phyloP scores from a whole-genome alignment of 306 rosid species.

The Fragaria nilgerrensis region DNA sequence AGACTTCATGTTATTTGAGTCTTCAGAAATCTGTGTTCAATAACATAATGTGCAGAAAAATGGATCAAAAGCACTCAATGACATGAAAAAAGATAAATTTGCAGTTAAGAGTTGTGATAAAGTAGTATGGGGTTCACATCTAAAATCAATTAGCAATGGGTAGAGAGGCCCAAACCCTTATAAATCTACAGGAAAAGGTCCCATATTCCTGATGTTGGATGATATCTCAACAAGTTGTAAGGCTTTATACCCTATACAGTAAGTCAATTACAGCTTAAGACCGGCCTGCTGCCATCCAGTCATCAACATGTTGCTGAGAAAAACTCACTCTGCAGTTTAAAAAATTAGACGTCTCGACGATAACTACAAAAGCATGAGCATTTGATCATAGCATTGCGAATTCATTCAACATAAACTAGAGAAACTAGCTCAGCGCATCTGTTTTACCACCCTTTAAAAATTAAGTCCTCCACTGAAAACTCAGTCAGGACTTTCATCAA shows the following conservation, averaged over 20 bases:
- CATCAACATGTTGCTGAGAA: background rate
- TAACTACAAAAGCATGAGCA: background rate
- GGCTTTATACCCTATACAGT: background rate
- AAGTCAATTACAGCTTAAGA: background rate
- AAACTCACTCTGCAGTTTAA: background rate
- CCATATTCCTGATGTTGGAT: no score
- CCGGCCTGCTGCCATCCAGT: background rate
- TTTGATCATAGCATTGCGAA: background rate
- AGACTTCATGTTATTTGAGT: background rate
- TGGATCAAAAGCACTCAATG: background rate
- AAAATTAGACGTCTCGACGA: background rate
- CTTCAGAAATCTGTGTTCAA: constrained; percentile 4
- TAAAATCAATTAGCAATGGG: no score
- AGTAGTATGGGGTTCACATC: no score
- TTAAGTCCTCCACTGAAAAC: background rate
- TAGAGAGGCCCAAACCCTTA: no score
- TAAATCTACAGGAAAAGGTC: no score
- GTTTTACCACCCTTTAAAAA: background rate
- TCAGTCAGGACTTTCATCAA: background rate
- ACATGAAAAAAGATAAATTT: background rate
- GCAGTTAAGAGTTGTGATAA: background rate
- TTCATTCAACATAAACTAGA: background rate
- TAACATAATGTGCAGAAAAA: background rate
- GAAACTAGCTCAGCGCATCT: background rate
- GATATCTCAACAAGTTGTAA: no score